A percentile compares a stretch with the other conserved stretches of the same genome.
phyloP scores from a whole-genome alignment of 2,329 filamentous ascomycete genomes.

The Harringtonia aguacate region DNA sequence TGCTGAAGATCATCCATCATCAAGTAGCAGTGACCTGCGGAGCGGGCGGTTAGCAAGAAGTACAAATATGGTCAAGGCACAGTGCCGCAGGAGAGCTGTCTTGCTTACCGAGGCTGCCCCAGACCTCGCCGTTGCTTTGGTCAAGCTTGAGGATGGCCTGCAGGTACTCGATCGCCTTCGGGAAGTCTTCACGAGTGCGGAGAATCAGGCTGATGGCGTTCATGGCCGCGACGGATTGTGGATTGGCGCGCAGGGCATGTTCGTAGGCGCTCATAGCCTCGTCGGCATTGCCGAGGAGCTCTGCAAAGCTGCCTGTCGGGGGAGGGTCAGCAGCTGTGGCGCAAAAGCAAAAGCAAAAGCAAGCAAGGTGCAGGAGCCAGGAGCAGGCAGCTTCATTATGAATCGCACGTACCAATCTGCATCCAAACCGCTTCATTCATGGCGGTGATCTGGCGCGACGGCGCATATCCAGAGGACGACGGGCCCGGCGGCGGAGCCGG shows the following conservation, averaged over 20 bases:
- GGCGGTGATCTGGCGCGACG: slow-evolving; percentile 63
- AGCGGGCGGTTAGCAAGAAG: too few species aligned
- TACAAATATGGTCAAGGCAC: not conserved
- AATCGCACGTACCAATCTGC: slow-evolving; percentile 63
- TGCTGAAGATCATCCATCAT: slow-evolving; percentile 99
- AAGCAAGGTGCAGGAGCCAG: too few species aligned
- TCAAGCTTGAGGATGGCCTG: slow-evolving; percentile 87
- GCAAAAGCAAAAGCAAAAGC: not conserved
- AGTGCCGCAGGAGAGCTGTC: not conserved
- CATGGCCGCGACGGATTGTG: slow-evolving; percentile 83
- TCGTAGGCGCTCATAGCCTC: slow-evolving; percentile 88
- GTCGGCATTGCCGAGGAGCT: slow-evolving; percentile 79
- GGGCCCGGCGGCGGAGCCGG: slow-evolving; percentile 34
- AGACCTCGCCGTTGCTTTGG: slow-evolving; percentile 81
- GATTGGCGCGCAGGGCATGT: slow-evolving; percentile 77
- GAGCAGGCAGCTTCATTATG: too few species aligned
- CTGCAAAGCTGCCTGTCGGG: slow-evolving; percentile 63
- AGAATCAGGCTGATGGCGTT: slow-evolving; percentile 88
- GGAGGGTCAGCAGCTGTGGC: slow-evolving; percentile 19
- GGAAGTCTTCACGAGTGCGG: slow-evolving; percentile 84
- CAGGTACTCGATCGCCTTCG: slow-evolving; percentile 87
- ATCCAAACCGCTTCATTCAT: slow-evolving; percentile 88
- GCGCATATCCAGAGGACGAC: slow-evolving; percentile 38
- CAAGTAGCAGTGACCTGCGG: slow-evolving; percentile 82
- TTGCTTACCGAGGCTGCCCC: slow-evolving; percentile 74